Conservation (phyloP, 805 yeast species). For the Hanseniaspora mollemarum region DNA sequence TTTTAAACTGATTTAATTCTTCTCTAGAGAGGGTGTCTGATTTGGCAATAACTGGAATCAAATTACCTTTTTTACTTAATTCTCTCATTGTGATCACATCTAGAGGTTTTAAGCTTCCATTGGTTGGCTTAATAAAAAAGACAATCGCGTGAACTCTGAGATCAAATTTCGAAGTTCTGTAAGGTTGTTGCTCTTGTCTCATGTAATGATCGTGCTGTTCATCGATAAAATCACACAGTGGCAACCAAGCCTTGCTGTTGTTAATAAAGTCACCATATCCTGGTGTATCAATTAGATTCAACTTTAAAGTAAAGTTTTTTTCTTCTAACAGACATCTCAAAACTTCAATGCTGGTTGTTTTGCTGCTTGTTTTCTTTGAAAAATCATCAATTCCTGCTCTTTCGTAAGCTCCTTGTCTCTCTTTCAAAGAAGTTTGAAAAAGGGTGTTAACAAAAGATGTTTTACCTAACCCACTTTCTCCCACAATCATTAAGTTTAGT, state of each 20-base stretch:
- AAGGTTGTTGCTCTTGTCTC: constrained; percentile 91
- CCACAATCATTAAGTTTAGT: constrained; percentile 74
- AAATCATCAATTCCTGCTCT: constrained; percentile 26
- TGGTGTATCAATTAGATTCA: constrained; percentile 82
- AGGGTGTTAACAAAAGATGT: constrained; percentile 82
- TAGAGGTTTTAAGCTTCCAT: constrained; percentile 74
- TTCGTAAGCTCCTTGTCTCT: constrained; percentile 29
- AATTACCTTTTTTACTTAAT: constrained; percentile 64
- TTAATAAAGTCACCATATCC: constrained; percentile 88
- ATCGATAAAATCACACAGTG: constrained; percentile 77
- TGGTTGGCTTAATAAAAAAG: constrained; percentile 84
- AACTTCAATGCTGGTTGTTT: constrained; percentile 69
- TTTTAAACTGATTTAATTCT: constrained; percentile 59
- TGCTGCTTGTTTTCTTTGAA: constrained; percentile 37
- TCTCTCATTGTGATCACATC: constrained; percentile 84
- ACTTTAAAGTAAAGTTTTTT: constrained; percentile 62
- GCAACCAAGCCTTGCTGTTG: constrained; percentile 76
- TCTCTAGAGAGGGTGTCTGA: constrained; percentile 70
- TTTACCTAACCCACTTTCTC: constrained; percentile 86
- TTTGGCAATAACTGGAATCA: constrained; percentile 82
- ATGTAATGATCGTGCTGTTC: constrained; percentile 80
- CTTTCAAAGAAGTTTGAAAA: constrained; percentile 62
- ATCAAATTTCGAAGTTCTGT: constrained; percentile 54
- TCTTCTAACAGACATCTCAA: constrained; percentile 74
- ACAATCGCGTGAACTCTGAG: constrained; percentile 82